A percentile compares a stretch with the other conserved stretches of the same genome.
Conservation (phyloP, 805 yeast species). For the Metschnikowia kofuensis region DNA sequence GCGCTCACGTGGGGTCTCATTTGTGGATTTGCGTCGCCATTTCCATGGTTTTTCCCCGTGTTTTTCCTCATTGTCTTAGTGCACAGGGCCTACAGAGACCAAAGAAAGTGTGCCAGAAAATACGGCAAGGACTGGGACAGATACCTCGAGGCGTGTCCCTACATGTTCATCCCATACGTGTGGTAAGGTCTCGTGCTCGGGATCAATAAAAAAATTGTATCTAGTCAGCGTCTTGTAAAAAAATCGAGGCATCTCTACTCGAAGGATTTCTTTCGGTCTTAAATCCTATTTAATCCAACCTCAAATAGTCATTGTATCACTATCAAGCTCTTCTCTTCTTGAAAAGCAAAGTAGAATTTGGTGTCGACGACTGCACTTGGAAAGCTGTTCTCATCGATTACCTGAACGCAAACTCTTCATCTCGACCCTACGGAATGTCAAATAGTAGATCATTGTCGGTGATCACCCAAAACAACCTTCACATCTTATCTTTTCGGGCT, state of each 20-base stretch:
- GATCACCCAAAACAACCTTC: too few relatives aligned
- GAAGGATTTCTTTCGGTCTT: too few relatives aligned
- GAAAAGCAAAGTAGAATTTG: too few relatives aligned
- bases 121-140: constrained; percentile 94
- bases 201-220: neutral
- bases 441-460: too few relatives aligned
- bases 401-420: too few relatives aligned
- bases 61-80: constrained; percentile 84
- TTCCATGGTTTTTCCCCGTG: constrained; percentile 95
- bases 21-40: constrained; percentile 83
- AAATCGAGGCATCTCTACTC: too few relatives aligned
- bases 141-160: constrained; percentile 86
- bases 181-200: constrained; percentile 35
- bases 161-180: constrained; percentile 84
- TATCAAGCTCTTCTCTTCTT: too few relatives aligned
- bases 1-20: constrained; percentile 87
- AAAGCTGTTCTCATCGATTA: too few relatives aligned
- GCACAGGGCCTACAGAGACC: constrained; percentile 89
- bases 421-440: too few relatives aligned
- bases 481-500: neutral
- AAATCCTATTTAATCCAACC: too few relatives aligned
- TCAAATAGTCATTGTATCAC: too few relatives aligned
- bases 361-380: too few relatives aligned
- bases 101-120: constrained; percentile 76
- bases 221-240: neutral